phyloP scores from a whole-genome alignment of 148 eudicot genomes.

The Rhododendron vialii region DNA sequence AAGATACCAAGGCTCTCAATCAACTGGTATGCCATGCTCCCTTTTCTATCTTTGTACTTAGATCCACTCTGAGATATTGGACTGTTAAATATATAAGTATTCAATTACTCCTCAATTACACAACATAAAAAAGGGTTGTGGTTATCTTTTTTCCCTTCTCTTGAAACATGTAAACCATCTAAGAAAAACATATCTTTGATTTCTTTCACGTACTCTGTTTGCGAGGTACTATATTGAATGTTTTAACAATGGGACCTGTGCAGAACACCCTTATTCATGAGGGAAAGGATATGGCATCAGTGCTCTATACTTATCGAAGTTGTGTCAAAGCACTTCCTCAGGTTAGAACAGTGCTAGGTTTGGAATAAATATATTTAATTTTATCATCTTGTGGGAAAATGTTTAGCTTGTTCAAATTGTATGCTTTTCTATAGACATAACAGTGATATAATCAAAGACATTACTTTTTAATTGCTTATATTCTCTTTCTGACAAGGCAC shows the following conservation, averaged over 20 bases:
- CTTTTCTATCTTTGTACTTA: not conserved
- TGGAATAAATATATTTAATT: not conserved
- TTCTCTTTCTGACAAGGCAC: not conserved
- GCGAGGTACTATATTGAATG: not conserved
- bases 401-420: not conserved
- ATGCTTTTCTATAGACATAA: not conserved
- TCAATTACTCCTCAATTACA: not conserved
- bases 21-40: slow-evolving; percentile 57
- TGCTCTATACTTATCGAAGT: slow-evolving; percentile 91
- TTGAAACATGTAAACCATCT: not conserved
- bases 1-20: slow-evolving; percentile 98
- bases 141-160: not conserved
- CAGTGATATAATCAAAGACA: not conserved
- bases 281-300: slow-evolving; percentile 92
- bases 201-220: not conserved
- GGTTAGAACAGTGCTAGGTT: slow-evolving; percentile 33
- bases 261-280: slow-evolving; percentile 83
- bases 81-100: not conserved
- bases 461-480: not conserved
- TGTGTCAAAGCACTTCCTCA: slow-evolving; percentile 99
- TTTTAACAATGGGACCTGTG: slow-evolving; percentile 16
- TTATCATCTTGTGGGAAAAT: not conserved
- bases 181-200: not conserved
- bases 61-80: not conserved
- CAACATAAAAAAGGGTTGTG: not conserved